Base-by-base conservation (phyloP, 225 moss, liverwort and hornwort species). In the Bryoerythrophyllum caledonicum region DNA sequence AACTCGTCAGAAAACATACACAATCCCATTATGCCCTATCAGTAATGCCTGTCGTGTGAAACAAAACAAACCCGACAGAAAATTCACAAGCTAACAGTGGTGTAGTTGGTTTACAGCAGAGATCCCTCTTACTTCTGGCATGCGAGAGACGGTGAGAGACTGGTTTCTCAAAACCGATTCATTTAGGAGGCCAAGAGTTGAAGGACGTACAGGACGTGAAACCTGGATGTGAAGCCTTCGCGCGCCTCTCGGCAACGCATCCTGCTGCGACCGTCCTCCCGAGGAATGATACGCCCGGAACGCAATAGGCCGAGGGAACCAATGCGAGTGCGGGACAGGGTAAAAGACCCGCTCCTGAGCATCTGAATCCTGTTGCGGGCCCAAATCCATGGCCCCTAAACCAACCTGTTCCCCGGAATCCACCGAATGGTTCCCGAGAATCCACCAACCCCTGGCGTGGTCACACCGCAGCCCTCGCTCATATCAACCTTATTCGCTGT, bases 241-340 rank as follows among this genome's bases (percentile, higher is more conserved):
- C 59, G 41, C 16, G 73, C 70, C 77, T 74, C 76, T 79, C 24
- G 32, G 46, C 14, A 81, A 81, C 60, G 49, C 35, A 78, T 73
- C 38, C n/a, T 60, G 79, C 76, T 78, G 72, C 68, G 63, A 46
- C 59, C 65, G 71, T 63, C 55, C 76, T 46, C 62, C 23, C 8
- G 40, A 81, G 7, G 61, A 28, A 17, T 65, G 78, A 38, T 74
- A 88, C 40, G 70, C 77, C 76, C 78, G 72, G 56, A 93, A 93
- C 17, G 83, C 70, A 63, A 84, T 79, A 78, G 93, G 74, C 76
- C 84, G 87, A 37, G 89, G 93, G 49, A 83, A 86, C 91, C 91
- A 93, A 72, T 85, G 79, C 17, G 79, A 82, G 25, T 80, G 82
- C 26, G 84, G 81, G 65, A 80, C 71, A 68, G 86, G 81, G 43